A percentile compares a stretch with the other conserved stretches of the same genome.
These are phyloP conservation scores for Yamadazyma blattariae DNA, from an alignment of 1,139 yeast species.

Conservation along the genomic window DNA sequence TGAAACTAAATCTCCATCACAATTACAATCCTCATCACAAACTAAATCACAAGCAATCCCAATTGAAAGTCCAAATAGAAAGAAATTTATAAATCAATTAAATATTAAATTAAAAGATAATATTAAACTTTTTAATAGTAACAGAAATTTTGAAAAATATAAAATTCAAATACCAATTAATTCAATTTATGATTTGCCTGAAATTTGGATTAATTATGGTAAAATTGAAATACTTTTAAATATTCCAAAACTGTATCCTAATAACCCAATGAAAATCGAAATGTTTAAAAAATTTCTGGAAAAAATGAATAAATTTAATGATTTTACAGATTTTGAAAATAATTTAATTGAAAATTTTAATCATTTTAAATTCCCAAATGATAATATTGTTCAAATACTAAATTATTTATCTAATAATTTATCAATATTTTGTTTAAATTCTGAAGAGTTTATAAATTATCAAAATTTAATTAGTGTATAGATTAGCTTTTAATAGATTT, in stretches of 20 bases:
- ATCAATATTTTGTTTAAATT: slow-evolving; percentile 19
- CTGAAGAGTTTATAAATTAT: slow-evolving; percentile 14
- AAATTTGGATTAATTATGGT: slow-evolving; percentile 19
- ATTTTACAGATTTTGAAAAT: slow-evolving; percentile 19
- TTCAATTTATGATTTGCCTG: slow-evolving; percentile 14
- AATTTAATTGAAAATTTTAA: slow-evolving; percentile 23
- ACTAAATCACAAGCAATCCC: neutral
- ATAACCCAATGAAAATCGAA: slow-evolving; percentile 14
- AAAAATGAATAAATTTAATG: slow-evolving; percentile 19
- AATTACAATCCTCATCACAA: slow-evolving; percentile 1
- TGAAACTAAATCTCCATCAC: slow-evolving; percentile 3
- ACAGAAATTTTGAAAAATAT: slow-evolving; percentile 21
- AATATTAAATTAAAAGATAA: slow-evolving; percentile 20
- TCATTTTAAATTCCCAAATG: slow-evolving; percentile 13
- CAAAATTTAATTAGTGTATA: slow-evolving; percentile 3
- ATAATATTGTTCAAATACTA: slow-evolving; percentile 21
- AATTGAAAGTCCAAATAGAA: slow-evolving; percentile 15
- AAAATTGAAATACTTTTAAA: slow-evolving; percentile 18
- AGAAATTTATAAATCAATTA: slow-evolving; percentile 21
- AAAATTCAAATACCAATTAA: slow-evolving; percentile 20
- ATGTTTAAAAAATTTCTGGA: slow-evolving; percentile 24
- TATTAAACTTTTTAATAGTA: slow-evolving; percentile 26
- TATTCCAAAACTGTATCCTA: slow-evolving; percentile 24
- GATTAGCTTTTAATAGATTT: too few species aligned
- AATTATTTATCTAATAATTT: slow-evolving; percentile 31